These are phyloP conservation scores for Penicillium fimorum DNA, from an alignment of 495 filamentous ascomycete species.

Conservation along the genomic window DNA sequence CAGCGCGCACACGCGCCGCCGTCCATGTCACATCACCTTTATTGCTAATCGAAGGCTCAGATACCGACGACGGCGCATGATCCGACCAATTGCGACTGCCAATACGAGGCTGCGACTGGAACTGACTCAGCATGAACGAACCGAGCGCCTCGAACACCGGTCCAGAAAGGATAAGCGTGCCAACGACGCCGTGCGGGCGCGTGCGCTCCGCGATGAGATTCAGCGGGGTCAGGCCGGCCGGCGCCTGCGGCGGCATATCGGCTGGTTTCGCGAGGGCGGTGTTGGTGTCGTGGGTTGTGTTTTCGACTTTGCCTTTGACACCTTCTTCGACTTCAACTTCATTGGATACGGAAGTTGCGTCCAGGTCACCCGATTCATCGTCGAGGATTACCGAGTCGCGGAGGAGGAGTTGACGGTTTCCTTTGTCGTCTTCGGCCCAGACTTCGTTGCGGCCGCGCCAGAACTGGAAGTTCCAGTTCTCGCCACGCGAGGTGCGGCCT, in stretches of 20 bases:
- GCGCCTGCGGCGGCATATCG: conserved; percentile 8
- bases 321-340: conserved; percentile 17
- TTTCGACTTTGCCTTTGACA: conserved; percentile 10
- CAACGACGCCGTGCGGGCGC: conserved; percentile 60
- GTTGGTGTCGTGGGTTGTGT: conserved; percentile 12
- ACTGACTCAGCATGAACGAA: conserved; percentile 71
- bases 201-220: conserved; percentile 43
- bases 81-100: conserved; percentile 77
- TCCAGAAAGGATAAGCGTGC: conserved; percentile 80
- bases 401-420: conserved; percentile 63
- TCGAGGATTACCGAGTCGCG: conserved; percentile 80
- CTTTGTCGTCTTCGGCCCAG: conserved; percentile 51
- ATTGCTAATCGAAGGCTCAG: conserved; percentile 31
- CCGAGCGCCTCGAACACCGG: conserved; percentile 64
- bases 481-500: conserved; percentile 81
- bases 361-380: conserved; percentile 35
- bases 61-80: conserved; percentile 23
- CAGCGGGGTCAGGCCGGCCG: conserved; percentile 24
- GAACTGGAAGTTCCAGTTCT: conserved; percentile 76
- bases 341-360: conserved; percentile 32
- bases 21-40: conserved; percentile 78
- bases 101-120: conserved; percentile 71
- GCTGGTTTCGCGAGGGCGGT: conserved; percentile 9
- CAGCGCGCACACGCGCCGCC: conserved; percentile 70
- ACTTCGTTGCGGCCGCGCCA: conserved; percentile 88